A percentile compares a stretch with the other conserved stretches of the same genome.
Conservation (phyloP, 768 basidiomycete genomes). For the Amanita pallidorosea region DNA sequence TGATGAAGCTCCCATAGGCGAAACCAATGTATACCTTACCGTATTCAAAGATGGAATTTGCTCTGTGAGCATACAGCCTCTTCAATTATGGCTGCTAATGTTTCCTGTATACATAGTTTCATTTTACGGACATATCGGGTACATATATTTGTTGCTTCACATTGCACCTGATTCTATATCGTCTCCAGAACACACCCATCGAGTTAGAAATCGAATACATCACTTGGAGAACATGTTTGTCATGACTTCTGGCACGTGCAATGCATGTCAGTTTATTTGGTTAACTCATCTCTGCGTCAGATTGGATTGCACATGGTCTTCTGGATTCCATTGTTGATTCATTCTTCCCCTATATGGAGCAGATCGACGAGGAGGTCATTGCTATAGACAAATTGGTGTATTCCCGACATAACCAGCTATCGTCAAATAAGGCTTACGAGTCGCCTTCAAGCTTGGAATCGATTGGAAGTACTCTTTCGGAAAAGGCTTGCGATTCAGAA, state of each 20-base stretch:
- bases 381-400: constrained; percentile 68
- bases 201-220: constrained; percentile 62
- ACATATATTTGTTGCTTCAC: constrained; percentile 3
- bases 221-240: constrained; percentile 49
- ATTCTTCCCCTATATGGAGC: constrained; percentile 77
- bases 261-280: background rate
- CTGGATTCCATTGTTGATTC: constrained; percentile 92
- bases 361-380: constrained; percentile 72
- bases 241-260: constrained; percentile 58
- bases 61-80: constrained; percentile 33
- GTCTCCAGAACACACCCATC: constrained; percentile 57
- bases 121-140: constrained; percentile 80
- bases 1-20: constrained; percentile 45
- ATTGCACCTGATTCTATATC: background rate
- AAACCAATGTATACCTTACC: constrained; percentile 79
- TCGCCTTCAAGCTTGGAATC: background rate
- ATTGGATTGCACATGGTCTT: constrained; percentile 91
- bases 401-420: constrained; percentile 9
- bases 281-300: constrained; percentile 25
- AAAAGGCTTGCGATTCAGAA: background rate
- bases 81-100: background rate
- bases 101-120: constrained; percentile 45
- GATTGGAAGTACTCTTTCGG: background rate
- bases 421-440: background rate
- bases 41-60: constrained; percentile 86